These are phyloP conservation scores for Tulasnella sp. DNA, from an alignment of 768 basidiomycete species.

Conservation along the genomic window DNA sequence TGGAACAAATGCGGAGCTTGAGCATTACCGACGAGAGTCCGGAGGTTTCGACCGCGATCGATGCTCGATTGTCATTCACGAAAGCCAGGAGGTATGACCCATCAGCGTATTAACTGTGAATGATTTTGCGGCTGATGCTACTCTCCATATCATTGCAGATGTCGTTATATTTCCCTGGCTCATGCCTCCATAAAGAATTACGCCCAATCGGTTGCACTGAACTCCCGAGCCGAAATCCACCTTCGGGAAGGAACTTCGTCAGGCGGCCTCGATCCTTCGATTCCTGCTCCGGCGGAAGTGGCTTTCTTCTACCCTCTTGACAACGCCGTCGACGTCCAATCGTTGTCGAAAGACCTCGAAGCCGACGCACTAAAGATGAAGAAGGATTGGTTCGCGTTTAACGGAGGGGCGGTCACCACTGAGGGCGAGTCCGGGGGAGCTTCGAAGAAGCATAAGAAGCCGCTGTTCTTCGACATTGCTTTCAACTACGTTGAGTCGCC, in stretches of 20 bases:
- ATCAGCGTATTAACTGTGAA: conserved; percentile 15
- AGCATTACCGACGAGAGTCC: conserved; percentile 86
- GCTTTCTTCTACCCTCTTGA: conserved; percentile 56
- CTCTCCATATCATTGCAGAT: conserved; percentile 44
- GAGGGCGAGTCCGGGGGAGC: conserved; percentile 29
- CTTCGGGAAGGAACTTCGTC: conserved; percentile 57
- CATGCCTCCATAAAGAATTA: conserved; percentile 67
- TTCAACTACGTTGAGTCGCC: conserved; percentile 88
- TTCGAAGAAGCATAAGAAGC: conserved; percentile 64
- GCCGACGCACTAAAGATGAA: conserved; percentile 54
- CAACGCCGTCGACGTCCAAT: conserved; percentile 41
- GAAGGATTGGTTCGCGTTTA: conserved; percentile 73
- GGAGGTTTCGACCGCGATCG: conserved; percentile 72
- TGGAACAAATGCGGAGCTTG: conserved; percentile 77
- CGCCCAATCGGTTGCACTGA: conserved; percentile 65
- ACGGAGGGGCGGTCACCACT: conserved; percentile 53
- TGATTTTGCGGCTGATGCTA: not conserved
- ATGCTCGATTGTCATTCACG: conserved; percentile 68
- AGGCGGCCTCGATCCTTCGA: conserved; percentile 43
- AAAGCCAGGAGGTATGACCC: conserved; percentile 63
- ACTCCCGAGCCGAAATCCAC: conserved; percentile 67
- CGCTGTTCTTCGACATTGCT: conserved; percentile 90
- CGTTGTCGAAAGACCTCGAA: conserved; percentile 52
- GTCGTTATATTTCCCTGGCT: conserved; percentile 70
- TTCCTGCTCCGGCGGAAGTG: conserved; percentile 37